Evolutionary conservation across 768 basidiomycete genomes (phyloP), one percentile per base, ranked within the genome.

Genomic region (Boletus patriciae): DNA sequence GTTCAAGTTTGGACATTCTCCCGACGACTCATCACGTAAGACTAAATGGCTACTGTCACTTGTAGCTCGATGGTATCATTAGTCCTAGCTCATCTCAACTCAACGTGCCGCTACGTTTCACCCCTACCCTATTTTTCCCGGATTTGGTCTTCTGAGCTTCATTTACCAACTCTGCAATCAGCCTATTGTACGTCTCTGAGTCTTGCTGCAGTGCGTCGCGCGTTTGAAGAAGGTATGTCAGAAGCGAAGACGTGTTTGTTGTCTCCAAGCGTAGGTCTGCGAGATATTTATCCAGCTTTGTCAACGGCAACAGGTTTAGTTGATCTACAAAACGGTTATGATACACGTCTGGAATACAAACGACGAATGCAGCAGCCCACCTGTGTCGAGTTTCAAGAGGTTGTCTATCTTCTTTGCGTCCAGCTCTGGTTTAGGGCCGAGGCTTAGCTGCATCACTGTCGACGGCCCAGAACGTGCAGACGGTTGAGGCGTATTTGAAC

Each of bases 111-210:
- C 81, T 80, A 61, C 82, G 77, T 59, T 79, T 78, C 61, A 69
- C 63, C 31, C 79, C 75, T 58, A 73, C 67, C 60, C 76, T 74
- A 57, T 76, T 77, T 62, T 86, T 89, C 16, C 83, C 83, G 8
- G 83, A 83, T 66, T 90, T 91, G 52, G 85, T 78, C 72, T 89
- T 92, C 68, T 92, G 90, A 34, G 94, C 94, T 71, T 96, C 92
- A 42, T 85, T 85, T n/a, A 97, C 92, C 48, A 97, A 77, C 68
- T 93, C 93, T 27, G 88, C 94, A 57, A 97, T 97, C 55, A 94
- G 78, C 16, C 85, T 87, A 71, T 97, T 95, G 66, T 93, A 94
- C 27, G 86, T 90, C 76, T 97, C 88, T 37, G 86, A 87, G 68
- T 92, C 90, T 73, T 94, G 92, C 70, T 92, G 90, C 57, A 92